A percentile compares a stretch with the other conserved stretches of the same genome.
Evolutionary conservation across 2,329 filamentous ascomycete species (phyloP).

Genomic region (Nothophaeocryptopus gaeumannii): DNA sequence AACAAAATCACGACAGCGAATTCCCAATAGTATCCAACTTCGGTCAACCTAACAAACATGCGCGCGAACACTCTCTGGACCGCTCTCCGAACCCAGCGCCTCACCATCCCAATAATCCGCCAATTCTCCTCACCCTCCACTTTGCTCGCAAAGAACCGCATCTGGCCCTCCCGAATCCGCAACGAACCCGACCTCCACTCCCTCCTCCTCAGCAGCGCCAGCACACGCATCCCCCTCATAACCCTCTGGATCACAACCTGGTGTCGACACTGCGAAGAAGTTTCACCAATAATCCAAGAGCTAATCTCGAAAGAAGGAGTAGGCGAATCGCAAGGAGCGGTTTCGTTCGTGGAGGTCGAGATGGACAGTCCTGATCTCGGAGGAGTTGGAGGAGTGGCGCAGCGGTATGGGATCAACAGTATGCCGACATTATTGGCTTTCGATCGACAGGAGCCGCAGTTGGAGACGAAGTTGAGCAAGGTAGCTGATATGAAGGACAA

Average conservation of each 20-base stretch:
- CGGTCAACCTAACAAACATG: not conserved
- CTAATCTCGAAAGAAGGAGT: constrained; percentile 45
- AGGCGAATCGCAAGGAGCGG: constrained; percentile 45
- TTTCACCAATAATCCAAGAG: constrained; percentile 43
- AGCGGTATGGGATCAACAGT: constrained; percentile 46
- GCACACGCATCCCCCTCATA: constrained; percentile 44
- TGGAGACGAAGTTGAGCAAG: constrained; percentile 44
- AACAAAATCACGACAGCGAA: too few species aligned
- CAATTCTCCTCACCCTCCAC: constrained; percentile 23
- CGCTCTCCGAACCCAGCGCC: not conserved
- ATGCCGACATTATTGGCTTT: constrained; percentile 52
- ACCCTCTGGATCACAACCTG: constrained; percentile 52
- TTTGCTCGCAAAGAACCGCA: constrained; percentile 32
- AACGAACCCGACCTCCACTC: constrained; percentile 48
- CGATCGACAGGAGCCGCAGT: constrained; percentile 49
- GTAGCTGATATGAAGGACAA: constrained; percentile 47
- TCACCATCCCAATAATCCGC: constrained; percentile 4
- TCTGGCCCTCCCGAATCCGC: constrained; percentile 42
- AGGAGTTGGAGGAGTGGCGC: constrained; percentile 34
- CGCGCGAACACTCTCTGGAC: not conserved
- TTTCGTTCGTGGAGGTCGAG: constrained; percentile 50
- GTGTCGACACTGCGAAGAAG: constrained; percentile 44
- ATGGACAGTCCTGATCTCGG: constrained; percentile 47
- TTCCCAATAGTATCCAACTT: too few species aligned
- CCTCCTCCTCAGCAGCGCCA: constrained; percentile 48